Conservation (phyloP, 2,329 filamentous ascomycete genomes). For the Monilinia vaccinii-corymbosi region DNA sequence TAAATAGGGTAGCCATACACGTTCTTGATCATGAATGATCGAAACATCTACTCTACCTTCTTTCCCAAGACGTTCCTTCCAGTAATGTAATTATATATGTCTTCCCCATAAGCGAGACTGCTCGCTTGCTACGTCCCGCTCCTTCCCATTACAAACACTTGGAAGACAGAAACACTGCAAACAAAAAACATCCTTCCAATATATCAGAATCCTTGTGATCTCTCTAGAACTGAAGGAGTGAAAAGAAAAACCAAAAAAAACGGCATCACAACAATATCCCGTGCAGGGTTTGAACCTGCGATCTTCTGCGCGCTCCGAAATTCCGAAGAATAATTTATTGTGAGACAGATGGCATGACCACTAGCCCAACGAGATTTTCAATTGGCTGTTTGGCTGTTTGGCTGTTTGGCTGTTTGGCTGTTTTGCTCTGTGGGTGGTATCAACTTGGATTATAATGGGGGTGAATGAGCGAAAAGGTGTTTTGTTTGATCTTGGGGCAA, state of each 20-base stretch:
- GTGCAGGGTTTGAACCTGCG: conserved; percentile 8
- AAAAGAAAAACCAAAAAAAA: not conserved
- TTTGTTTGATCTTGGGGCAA: not conserved
- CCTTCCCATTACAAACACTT: not conserved
- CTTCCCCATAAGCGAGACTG: not conserved
- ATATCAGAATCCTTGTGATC: not conserved
- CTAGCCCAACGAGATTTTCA: conserved; percentile 2
- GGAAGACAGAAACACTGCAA: not conserved
- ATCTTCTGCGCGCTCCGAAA: not conserved
- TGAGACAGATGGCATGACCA: conserved; percentile 7
- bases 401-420: not conserved
- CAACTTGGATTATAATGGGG: accelerated
- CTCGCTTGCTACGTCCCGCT: not conserved
- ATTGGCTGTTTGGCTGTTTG: not conserved
- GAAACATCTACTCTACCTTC: not conserved
- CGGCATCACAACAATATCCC: not conserved
- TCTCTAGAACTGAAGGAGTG: not conserved
- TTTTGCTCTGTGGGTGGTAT: not conserved
- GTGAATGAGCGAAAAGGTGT: accelerated
- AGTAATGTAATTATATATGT: not conserved
- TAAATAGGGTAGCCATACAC: no score
- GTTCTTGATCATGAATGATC: not conserved
- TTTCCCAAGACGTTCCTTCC: not conserved
- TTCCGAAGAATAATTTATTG: not conserved
- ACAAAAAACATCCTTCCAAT: no score